A percentile compares a stretch with the other conserved stretches of the same genome.
Evolutionary conservation across 2,329 filamentous ascomycete genomes (phyloP).

Genomic region (Cytospora paraplurivora): DNA sequence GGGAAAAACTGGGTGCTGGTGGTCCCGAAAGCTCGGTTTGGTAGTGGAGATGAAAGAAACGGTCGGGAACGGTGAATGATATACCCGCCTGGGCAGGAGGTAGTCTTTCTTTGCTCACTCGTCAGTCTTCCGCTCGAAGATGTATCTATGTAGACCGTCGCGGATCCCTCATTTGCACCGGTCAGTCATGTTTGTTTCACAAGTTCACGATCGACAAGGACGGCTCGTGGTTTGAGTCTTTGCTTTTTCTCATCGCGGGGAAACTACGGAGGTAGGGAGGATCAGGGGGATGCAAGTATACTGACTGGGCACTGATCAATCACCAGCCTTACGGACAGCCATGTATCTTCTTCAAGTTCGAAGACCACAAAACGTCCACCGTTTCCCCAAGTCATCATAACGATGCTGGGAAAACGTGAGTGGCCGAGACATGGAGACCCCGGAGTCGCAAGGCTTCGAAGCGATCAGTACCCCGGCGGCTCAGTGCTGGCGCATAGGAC

Average conservation of each 20-base stretch:
- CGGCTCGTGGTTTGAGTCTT: neutral
- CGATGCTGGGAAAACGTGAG: slow-evolving; percentile 8
- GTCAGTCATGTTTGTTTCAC: neutral
- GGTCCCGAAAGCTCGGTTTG: neutral
- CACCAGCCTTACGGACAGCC: too few species aligned
- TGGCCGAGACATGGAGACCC: slow-evolving; percentile 3
- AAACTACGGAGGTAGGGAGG: neutral
- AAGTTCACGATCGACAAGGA: slow-evolving; percentile 5
- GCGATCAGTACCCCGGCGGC: neutral
- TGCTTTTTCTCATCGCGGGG: neutral
- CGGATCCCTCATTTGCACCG: neutral
- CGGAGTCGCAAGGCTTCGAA: slow-evolving; percentile 14
- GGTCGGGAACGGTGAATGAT: neutral
- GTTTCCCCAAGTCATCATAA: neutral
- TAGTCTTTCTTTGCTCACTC: neutral
- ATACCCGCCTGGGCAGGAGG: neutral
- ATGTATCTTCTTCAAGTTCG: too few species aligned
- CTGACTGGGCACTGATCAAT: neutral
- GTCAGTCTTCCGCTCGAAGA: neutral
- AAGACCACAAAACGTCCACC: too few species aligned
- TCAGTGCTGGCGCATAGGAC: too few species aligned
- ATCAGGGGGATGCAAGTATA: neutral
- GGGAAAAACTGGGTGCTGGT: neutral
- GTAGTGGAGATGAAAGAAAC: neutral
- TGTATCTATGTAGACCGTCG: too few species aligned